phyloP scores from a whole-genome alignment of 2,329 filamentous ascomycete genomes.

The Colletotrichum gigasporum region DNA sequence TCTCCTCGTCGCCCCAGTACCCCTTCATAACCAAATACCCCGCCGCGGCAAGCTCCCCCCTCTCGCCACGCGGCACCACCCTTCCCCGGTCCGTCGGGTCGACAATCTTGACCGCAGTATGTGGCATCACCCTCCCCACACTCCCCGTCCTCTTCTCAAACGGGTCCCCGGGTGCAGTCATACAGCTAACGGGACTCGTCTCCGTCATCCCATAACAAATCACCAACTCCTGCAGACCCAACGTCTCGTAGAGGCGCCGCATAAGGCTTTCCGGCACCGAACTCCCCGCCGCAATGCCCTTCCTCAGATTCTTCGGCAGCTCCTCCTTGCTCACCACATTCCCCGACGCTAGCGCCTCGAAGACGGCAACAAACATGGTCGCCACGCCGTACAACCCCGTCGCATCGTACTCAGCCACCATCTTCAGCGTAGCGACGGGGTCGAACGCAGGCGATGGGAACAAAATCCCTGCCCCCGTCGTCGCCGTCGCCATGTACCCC shows the following conservation, averaged over 20 bases:
- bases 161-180: constrained; percentile 84
- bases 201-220: constrained; percentile 99
- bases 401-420: constrained; percentile 61
- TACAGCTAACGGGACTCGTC: constrained; percentile 79
- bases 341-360: constrained; percentile 74
- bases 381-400: constrained; percentile 86
- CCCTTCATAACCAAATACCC: constrained; percentile 93
- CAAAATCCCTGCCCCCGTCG: constrained; percentile 79
- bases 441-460: constrained; percentile 91
- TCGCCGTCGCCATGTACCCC: constrained; percentile 96
- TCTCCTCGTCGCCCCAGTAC: constrained; percentile 81
- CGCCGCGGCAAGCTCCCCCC: constrained; percentile 83
- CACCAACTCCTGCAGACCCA: constrained; percentile 84
- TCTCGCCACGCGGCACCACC: constrained; percentile 70
- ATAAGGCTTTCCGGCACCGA: constrained; percentile 87
- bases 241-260: constrained; percentile 74
- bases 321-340: constrained; percentile 37
- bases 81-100: constrained; percentile 67
- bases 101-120: constrained; percentile 82
- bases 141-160: constrained; percentile 76
- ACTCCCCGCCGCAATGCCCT: constrained; percentile 91
- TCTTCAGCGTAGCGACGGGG: constrained; percentile 73
- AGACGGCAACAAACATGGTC: constrained; percentile 92
- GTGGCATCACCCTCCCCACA: constrained; percentile 85
- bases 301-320: constrained; percentile 64